A percentile compares a stretch with the other conserved stretches of the same genome.
Conservation (phyloP, 2,329 filamentous ascomycete species). For the Xylaria multiplex region DNA sequence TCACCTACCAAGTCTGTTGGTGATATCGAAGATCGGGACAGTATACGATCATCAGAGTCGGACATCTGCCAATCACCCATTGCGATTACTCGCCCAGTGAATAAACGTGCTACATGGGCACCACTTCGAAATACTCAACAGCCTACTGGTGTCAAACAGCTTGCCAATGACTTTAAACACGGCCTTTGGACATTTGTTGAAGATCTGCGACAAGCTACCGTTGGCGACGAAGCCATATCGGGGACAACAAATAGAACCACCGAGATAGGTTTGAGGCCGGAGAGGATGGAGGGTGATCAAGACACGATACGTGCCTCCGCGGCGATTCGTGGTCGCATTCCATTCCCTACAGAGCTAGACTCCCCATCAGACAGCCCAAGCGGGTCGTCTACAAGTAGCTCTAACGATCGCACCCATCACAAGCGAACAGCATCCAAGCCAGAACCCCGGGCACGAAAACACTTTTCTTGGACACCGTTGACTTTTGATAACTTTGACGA, state of each 20-base stretch:
- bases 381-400: conserved; percentile 47
- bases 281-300: conserved; percentile 51
- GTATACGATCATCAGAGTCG: conserved; percentile 52
- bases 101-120: conserved; percentile 70
- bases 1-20: conserved; percentile 69
- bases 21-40: conserved; percentile 60
- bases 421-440: conserved; percentile 48
- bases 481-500: conserved; percentile 67
- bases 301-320: conserved; percentile 60
- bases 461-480: conserved; percentile 69
- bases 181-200: conserved; percentile 95
- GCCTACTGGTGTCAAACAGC: conserved; percentile 70
- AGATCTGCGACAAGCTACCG: conserved; percentile 92
- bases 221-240: conserved; percentile 87
- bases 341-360: conserved; percentile 55
- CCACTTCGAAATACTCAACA: conserved; percentile 59
- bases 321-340: conserved; percentile 54
- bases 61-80: conserved; percentile 47
- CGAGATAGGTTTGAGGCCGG: conserved; percentile 45
- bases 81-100: conserved; percentile 53
- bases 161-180: conserved; percentile 88
- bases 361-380: conserved; percentile 49
- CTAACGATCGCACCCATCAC: conserved; percentile 45
- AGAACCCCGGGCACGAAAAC: conserved; percentile 59
- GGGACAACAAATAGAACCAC: conserved; percentile 57